phyloP scores from a whole-genome alignment of 371 early-diverging fungal genomes.

The Mortierella polycephala region DNA sequence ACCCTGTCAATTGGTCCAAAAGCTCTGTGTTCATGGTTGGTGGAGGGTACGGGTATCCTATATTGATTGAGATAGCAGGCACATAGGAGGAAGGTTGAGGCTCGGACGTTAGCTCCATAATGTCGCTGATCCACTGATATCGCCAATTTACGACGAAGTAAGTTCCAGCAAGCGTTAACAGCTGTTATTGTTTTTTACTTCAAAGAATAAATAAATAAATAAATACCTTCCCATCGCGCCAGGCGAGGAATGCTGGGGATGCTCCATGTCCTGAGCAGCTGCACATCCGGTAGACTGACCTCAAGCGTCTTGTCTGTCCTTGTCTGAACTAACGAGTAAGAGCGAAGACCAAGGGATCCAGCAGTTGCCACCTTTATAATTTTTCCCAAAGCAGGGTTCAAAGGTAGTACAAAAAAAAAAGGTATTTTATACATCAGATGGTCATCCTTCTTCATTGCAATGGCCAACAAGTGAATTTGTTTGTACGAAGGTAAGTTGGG shows the following conservation, averaged over 20 bases:
- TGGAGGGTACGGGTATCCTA: slow-evolving; percentile 47
- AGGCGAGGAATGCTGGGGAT: slow-evolving; percentile 55
- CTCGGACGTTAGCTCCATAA: no score
- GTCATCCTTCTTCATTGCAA: no score
- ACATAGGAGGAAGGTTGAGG: neutral
- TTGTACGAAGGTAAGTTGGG: no score
- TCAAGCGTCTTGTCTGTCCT: slow-evolving; percentile 56
- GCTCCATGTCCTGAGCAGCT: slow-evolving; percentile 56
- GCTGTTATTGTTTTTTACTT: neutral
- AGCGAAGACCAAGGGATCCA: slow-evolving; percentile 77
- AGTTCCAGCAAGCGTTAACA: no score
- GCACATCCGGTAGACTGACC: slow-evolving; percentile 66
- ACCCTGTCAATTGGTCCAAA: slow-evolving; percentile 19
- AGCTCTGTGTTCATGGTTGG: slow-evolving; percentile 31
- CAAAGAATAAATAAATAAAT: neutral
- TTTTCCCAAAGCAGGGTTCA: no score
- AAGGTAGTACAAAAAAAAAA: neutral
- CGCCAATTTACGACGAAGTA: no score
- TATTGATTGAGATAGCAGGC: neutral
- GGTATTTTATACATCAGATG: neutral
- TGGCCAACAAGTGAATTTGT: no score
- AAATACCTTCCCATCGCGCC: slow-evolving; percentile 42
- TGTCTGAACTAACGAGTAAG: slow-evolving; percentile 65
- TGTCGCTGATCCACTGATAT: no score
- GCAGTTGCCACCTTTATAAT: slow-evolving; percentile 68